Conservation (phyloP, 1,139 yeast species). For the Meyerozyma athensensis region DNA sequence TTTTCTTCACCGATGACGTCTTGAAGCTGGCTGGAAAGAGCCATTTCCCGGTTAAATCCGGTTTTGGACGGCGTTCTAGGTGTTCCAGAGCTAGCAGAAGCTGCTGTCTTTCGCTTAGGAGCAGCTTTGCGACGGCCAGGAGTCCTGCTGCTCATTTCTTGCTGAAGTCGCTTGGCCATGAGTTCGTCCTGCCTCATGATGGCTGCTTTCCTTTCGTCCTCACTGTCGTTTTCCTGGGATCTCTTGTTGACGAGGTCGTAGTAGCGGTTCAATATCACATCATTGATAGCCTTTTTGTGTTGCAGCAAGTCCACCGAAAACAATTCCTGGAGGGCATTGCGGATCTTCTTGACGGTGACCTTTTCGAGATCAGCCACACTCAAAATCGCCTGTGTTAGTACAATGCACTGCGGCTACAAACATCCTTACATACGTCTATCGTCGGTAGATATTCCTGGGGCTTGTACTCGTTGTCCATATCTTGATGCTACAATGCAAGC, state of each 20-base stretch:
- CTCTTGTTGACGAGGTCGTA: conserved; percentile 40
- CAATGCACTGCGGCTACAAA: background rate
- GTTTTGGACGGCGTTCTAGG: conserved; percentile 16
- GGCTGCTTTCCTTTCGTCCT: conserved; percentile 22
- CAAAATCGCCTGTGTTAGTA: conserved; percentile 56
- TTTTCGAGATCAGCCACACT: conserved; percentile 69
- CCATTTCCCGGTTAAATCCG: conserved; percentile 35
- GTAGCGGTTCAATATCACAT: conserved; percentile 57
- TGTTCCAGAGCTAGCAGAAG: conserved; percentile 4
- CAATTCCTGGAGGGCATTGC: conserved; percentile 66
- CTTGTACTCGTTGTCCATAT: conserved; percentile 17
- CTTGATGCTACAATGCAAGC: background rate
- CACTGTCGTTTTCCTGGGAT: conserved; percentile 24
- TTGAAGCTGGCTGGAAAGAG: conserved; percentile 48
- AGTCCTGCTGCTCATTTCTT: conserved; percentile 4
- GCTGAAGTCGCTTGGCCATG: conserved; percentile 27
- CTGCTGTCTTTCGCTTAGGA: conserved; percentile 6
- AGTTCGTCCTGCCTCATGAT: conserved; percentile 38
- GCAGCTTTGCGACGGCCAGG: conserved; percentile 4
- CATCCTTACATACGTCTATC: conserved; percentile 53
- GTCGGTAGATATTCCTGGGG: conserved; percentile 51
- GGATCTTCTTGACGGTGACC: conserved; percentile 66
- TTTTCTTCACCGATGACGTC: conserved; percentile 36
- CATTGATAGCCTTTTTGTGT: conserved; percentile 55
- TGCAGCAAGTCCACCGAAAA: conserved; percentile 52